A percentile compares a stretch with the other conserved stretches of the same genome.
phyloP scores from a whole-genome alignment of 1,284 basidiomycete genomes.

The Papiliotrema nemorosa region DNA sequence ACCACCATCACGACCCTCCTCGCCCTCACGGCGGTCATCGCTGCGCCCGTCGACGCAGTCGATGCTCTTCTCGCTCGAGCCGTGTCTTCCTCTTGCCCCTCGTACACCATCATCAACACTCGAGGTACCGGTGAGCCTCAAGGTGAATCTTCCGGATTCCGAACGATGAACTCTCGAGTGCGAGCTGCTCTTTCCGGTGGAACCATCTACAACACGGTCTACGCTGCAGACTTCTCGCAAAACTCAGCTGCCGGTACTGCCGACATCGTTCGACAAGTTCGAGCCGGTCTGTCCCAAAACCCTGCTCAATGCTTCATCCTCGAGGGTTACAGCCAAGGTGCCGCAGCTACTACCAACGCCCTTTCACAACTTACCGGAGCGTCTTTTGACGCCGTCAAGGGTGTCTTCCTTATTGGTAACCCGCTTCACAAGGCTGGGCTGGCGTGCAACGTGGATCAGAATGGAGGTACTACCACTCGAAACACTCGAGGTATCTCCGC shows the following conservation, averaged over 20 bases:
- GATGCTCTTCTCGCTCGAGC: neutral
- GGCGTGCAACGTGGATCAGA: constrained; percentile 34
- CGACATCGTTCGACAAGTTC: constrained; percentile 21
- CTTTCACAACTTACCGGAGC: constrained; percentile 20
- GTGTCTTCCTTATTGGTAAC: constrained; percentile 40
- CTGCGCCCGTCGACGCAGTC: neutral
- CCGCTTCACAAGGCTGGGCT: constrained; percentile 32
- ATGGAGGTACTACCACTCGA: constrained; percentile 28
- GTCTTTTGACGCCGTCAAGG: constrained; percentile 31
- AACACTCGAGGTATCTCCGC: constrained; percentile 21
- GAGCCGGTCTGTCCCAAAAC: constrained; percentile 5
- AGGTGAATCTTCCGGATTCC: constrained; percentile 22
- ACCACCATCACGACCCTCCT: neutral
- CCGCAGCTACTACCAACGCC: constrained; percentile 36
- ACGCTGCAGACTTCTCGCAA: constrained; percentile 30
- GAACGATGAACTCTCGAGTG: constrained; percentile 15
- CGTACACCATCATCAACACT: constrained; percentile 36
- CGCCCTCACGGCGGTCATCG: neutral
- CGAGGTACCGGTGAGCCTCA: constrained; percentile 39
- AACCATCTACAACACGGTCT: constrained; percentile 33
- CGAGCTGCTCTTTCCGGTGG: constrained; percentile 9
- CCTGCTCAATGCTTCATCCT: constrained; percentile 18
- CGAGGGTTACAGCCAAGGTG: constrained; percentile 31
- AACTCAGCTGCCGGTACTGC: constrained; percentile 23
- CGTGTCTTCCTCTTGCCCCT: constrained; percentile 9